Evolutionary conservation across 2,329 filamentous ascomycete genomes (phyloP).

Genomic region (Calonectria multiphialidica): DNA sequence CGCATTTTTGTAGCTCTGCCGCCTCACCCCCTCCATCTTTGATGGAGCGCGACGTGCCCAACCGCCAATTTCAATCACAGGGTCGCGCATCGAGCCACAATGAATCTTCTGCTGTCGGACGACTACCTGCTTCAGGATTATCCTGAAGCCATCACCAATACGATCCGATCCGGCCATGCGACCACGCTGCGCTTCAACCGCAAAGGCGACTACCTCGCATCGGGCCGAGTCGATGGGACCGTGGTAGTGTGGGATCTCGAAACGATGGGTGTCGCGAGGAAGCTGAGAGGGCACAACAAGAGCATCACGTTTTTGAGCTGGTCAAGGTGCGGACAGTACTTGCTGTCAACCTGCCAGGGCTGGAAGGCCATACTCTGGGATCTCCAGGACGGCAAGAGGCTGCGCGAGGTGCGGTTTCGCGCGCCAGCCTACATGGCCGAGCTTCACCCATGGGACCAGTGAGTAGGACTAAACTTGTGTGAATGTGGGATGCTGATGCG

Average conservation of each 20-base stretch:
- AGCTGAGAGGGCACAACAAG: constrained; percentile 91
- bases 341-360: constrained; percentile 93
- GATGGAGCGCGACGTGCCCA: constrained; percentile 34
- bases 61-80: constrained; percentile 2
- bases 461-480: constrained; percentile 34
- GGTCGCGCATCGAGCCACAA: constrained; percentile 42
- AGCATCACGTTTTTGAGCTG: constrained; percentile 96
- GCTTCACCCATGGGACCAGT: constrained; percentile 92
- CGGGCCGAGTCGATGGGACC: constrained; percentile 92
- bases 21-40: constrained; percentile 31
- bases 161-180: constrained; percentile 79
- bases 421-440: constrained; percentile 97
- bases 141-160: constrained; percentile 89
- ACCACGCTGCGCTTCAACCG: constrained; percentile 88
- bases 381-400: constrained; percentile 74
- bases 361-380: constrained; percentile 99
- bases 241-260: constrained; percentile 98
- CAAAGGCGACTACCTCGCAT: constrained; percentile 93
- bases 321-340: constrained; percentile 91
- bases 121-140: constrained; percentile 82
- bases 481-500: constrained; percentile 34
- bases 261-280: constrained; percentile 95
- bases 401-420: constrained; percentile 90
- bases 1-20: constrained; percentile 33
- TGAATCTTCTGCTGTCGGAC: constrained; percentile 73